phyloP scores from a whole-genome alignment of 495 filamentous ascomycete species.

The Cudoniella acicularis region DNA sequence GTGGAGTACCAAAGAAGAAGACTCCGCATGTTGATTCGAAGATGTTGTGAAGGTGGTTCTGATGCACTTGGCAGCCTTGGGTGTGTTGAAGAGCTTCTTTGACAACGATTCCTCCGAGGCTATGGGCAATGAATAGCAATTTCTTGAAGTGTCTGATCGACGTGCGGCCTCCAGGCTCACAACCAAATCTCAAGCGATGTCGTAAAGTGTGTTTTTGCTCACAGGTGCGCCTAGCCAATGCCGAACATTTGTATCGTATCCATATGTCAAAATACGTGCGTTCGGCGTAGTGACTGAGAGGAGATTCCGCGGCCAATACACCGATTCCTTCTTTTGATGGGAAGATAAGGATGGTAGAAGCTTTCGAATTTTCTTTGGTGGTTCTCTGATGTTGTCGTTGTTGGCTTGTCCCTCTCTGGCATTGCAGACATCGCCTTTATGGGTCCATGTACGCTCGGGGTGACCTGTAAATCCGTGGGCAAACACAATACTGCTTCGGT shows the following conservation, averaged over 20 bases:
- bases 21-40: not conserved
- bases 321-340: not conserved
- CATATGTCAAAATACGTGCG: constrained; percentile 29
- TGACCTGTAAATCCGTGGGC: constrained; percentile 32
- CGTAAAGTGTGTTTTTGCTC: constrained; percentile 18
- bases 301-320: constrained; percentile 22
- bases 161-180: constrained; percentile 12
- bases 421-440: constrained; percentile 1
- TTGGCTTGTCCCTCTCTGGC: not conserved
- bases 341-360: too few relatives aligned
- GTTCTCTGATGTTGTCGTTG: constrained; percentile 2
- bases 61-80: not conserved
- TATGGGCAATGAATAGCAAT: not conserved
- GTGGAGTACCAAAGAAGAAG: constrained; percentile 6
- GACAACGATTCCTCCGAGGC: constrained; percentile 1
- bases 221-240: constrained; percentile 22
- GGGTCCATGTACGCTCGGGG: constrained; percentile 26
- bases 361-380: constrained; percentile 9
- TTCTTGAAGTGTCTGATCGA: not conserved
- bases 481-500: constrained; percentile 34
- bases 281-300: constrained; percentile 21
- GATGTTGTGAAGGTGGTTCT: not conserved
- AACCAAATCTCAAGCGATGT: constrained; percentile 15
- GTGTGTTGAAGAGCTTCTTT: not conserved
- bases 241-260: constrained; percentile 29